A percentile compares a stretch with the other conserved stretches of the same genome.
phyloP scores from a whole-genome alignment of 1,284 basidiomycete species.

The Neotropicomus parvogracilis region DNA sequence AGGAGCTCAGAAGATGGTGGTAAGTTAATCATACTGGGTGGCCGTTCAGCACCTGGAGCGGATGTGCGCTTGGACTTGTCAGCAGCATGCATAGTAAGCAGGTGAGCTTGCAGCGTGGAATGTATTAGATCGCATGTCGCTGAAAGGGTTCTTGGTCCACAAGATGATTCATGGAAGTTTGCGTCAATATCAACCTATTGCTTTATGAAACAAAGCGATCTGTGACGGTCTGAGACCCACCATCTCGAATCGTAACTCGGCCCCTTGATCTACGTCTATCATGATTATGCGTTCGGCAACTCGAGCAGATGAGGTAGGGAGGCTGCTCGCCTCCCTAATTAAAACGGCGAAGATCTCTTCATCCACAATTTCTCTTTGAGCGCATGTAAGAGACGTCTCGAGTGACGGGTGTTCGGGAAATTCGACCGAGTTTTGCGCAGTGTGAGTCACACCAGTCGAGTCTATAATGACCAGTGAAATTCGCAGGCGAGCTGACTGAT shows the following conservation, averaged over 20 bases:
- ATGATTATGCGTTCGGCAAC: slow-evolving; percentile 73
- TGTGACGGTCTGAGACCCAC: slow-evolving; percentile 9
- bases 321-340: slow-evolving; percentile 64
- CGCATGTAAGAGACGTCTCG: slow-evolving; percentile 49
- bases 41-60: slow-evolving; percentile 30
- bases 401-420: slow-evolving; percentile 38
- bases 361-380: slow-evolving; percentile 70
- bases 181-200: slow-evolving; percentile 34
- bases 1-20: slow-evolving; percentile 43
- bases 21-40: slow-evolving; percentile 11
- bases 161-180: slow-evolving; percentile 10
- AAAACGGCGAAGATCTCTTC: slow-evolving; percentile 73
- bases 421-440: slow-evolving; percentile 39
- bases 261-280: slow-evolving; percentile 67
- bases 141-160: slow-evolving; percentile 21
- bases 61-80: slow-evolving; percentile 50
- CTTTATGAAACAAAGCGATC: slow-evolving; percentile 9
- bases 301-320: slow-evolving; percentile 68
- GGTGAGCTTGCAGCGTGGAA: slow-evolving; percentile 55
- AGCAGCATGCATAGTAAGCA: slow-evolving; percentile 58
- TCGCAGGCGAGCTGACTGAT: slow-evolving; percentile 55
- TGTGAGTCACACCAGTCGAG: slow-evolving; percentile 31
- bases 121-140: slow-evolving; percentile 71
- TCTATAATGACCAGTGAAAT: slow-evolving; percentile 47
- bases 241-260: slow-evolving; percentile 60